Conservation (phyloP, 2,329 filamentous ascomycete species). For the Lecanicillium sp. region DNA sequence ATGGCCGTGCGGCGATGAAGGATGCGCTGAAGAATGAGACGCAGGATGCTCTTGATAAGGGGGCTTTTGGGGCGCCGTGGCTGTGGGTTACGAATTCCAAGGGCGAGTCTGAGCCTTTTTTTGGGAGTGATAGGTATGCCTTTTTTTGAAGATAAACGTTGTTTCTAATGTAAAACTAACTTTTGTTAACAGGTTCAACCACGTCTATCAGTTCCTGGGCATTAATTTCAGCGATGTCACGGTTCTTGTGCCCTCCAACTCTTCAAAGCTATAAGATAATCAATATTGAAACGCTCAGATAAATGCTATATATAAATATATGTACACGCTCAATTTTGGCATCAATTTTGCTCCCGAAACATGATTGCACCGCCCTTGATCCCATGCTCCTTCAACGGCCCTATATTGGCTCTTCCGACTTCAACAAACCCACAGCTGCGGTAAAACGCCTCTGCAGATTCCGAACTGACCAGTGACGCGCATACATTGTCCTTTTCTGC, state of each 20-base stretch:
- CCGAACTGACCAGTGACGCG: too few relatives aligned
- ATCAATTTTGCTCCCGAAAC: constrained; percentile 3
- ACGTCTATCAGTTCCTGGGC: constrained; percentile 58
- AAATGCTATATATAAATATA: too few relatives aligned
- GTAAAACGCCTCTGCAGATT: too few relatives aligned
- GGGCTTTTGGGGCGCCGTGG: constrained; percentile 74
- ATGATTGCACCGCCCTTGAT: constrained; percentile 5
- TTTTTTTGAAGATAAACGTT: constrained; percentile 6
- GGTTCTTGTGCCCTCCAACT: constrained; percentile 8
- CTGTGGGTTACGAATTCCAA: constrained; percentile 53
- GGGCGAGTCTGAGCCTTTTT: constrained; percentile 59
- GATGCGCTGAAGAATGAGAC: constrained; percentile 46
- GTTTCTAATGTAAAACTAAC: constrained; percentile 6
- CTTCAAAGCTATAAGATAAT: too few relatives aligned
- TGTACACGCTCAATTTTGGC: too few relatives aligned
- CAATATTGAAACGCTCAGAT: too few relatives aligned
- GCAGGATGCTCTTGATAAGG: constrained; percentile 50
- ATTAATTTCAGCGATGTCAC: constrained; percentile 50
- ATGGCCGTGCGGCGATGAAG: constrained; percentile 38
- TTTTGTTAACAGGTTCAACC: constrained; percentile 49
- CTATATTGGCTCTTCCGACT: constrained; percentile 6
- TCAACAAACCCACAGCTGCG: constrained; percentile 1
- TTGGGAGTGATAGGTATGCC: constrained; percentile 62
- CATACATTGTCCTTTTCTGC: constrained; percentile 26
- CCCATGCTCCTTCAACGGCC: not conserved